Percentiles rank a stretch among this genome's conserved stretches.
phyloP scores from a whole-genome alignment of 768 basidiomycete genomes.

The Grammothele lineata region DNA sequence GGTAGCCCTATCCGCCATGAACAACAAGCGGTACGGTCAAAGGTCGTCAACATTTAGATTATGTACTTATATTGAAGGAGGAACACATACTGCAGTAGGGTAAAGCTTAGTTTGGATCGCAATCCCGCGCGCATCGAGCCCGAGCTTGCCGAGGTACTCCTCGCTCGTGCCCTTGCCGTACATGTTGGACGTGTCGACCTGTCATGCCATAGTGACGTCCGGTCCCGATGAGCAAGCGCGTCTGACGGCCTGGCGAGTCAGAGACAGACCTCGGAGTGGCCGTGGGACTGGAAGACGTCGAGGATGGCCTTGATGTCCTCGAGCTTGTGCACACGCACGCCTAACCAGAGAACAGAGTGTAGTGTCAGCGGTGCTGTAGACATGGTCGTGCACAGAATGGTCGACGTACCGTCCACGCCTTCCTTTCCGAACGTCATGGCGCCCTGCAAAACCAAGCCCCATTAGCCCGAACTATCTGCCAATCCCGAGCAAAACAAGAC shows the following conservation, averaged over 20 bases:
- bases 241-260: too few species aligned
- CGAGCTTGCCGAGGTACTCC: slow-evolving; percentile 44
- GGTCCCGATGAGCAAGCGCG: too few species aligned
- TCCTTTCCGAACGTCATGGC: slow-evolving; percentile 50
- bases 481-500: neutral
- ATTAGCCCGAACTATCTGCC: too few species aligned
- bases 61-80: too few species aligned
- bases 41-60: too few species aligned
- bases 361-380: slow-evolving; percentile 3
- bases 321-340: slow-evolving; percentile 43
- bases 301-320: slow-evolving; percentile 47
- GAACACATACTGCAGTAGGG: too few species aligned
- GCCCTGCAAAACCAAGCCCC: slow-evolving; percentile 37
- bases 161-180: slow-evolving; percentile 30
- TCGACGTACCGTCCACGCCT: slow-evolving; percentile 35
- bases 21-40: too few species aligned
- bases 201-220: neutral
- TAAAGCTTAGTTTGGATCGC: slow-evolving; percentile 51
- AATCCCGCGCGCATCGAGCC: slow-evolving; percentile 46
- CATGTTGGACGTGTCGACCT: slow-evolving; percentile 28
- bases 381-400: neutral
- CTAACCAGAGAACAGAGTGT: too few species aligned
- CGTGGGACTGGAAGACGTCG: slow-evolving; percentile 49
- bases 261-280: slow-evolving; percentile 44
- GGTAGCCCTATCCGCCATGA: neutral